Percentiles rank a stretch among this genome's conserved stretches.
These are phyloP conservation scores for Manihot esculenta DNA, from an alignment of 441 rosid genomes.

Conservation along the genomic window DNA sequence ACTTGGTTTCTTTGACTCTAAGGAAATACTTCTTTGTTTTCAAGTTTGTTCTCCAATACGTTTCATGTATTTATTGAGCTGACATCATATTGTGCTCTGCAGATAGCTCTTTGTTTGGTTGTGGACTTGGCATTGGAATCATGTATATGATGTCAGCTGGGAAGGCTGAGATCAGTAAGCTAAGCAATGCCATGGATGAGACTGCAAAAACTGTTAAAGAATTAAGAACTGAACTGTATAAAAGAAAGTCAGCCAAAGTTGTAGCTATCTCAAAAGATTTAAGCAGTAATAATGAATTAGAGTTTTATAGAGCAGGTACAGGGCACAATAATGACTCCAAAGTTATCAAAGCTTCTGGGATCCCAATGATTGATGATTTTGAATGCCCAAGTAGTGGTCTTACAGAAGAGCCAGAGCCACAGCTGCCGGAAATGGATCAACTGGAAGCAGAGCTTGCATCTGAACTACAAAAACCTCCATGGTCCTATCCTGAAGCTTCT, in stretches of 20 bases:
- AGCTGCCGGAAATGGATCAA: conserved; percentile 57
- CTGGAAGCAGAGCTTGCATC: conserved; percentile 82
- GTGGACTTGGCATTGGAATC: conserved; percentile 73
- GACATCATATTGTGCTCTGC: conserved; percentile 19
- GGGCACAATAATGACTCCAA: conserved; percentile 27
- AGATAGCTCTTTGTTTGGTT: conserved; percentile 59
- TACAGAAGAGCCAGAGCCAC: conserved; percentile 74
- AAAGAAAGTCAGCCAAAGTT: conserved; percentile 42
- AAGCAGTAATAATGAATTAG: conserved; percentile 21
- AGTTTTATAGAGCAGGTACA: conserved; percentile 24
- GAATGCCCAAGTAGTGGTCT: conserved; percentile 77
- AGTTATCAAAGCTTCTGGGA: conserved; percentile 26
- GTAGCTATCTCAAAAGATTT: conserved; percentile 27
- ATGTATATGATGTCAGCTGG: conserved; percentile 87
- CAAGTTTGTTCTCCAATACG: background rate
- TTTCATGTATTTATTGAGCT: background rate
- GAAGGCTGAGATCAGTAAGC: conserved; percentile 60
- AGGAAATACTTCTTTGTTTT: too few relatives aligned
- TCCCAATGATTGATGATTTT: conserved; percentile 39
- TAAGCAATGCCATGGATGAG: conserved; percentile 63
- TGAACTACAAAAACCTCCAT: conserved; percentile 73
- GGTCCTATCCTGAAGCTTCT: conserved; percentile 26
- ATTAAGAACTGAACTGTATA: too few relatives aligned
- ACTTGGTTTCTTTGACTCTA: too few relatives aligned
- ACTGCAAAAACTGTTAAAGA: too few relatives aligned